Conservation (phyloP, 805 yeast species). For the Sungouiella blattae region DNA sequence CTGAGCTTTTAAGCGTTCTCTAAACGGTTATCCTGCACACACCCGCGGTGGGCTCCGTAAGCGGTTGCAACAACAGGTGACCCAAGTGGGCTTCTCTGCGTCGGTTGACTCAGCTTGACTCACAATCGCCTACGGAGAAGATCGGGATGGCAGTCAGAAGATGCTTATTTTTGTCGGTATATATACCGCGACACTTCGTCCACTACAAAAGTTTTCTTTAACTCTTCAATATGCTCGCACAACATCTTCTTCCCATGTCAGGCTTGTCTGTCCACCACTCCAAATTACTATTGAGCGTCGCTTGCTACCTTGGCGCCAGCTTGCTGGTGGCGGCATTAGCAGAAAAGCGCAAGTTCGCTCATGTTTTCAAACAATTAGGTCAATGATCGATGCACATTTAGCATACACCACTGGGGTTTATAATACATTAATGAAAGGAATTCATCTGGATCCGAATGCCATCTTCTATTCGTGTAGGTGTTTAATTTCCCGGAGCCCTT, state of each 20-base stretch:
- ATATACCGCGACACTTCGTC: slow-evolving; percentile 1
- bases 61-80: neutral
- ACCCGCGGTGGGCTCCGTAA: neutral
- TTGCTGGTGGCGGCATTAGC: slow-evolving; percentile 28
- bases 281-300: slow-evolving; percentile 18
- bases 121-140: neutral
- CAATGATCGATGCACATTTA: too few relatives aligned
- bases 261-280: slow-evolving; percentile 11
- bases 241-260: slow-evolving; percentile 3
- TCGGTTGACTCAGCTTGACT: neutral
- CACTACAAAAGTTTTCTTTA: neutral
- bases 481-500: too few relatives aligned
- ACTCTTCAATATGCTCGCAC: slow-evolving; percentile 1
- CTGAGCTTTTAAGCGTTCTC: too few relatives aligned
- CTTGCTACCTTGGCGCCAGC: slow-evolving; percentile 23
- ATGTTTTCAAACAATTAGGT: slow-evolving; percentile 31
- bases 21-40: neutral
- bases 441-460: too few relatives aligned
- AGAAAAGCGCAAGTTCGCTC: slow-evolving; percentile 25
- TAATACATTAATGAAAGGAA: too few relatives aligned
- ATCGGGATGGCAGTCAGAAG: too few relatives aligned
- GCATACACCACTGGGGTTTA: too few relatives aligned
- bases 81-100: neutral
- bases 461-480: too few relatives aligned
- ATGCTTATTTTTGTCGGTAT: slow-evolving; percentile 3